phyloP scores from a whole-genome alignment of 352 stramenopile genomes.

The Globisporangium sylvaticum region DNA sequence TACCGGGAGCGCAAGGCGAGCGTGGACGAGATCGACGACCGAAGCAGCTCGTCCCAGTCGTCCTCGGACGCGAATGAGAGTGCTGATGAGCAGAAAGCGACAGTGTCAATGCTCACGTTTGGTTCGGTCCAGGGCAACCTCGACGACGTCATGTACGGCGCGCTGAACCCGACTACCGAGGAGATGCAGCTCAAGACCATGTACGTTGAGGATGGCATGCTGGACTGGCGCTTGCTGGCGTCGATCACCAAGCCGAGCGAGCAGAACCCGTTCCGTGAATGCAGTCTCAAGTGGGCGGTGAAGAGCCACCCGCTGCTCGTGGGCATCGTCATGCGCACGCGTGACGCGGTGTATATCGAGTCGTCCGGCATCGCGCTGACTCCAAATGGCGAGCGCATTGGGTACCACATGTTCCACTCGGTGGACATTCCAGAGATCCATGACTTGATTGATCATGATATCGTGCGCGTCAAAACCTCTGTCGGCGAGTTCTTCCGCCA shows the following conservation, averaged over 20 bases:
- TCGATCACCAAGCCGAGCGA: background rate
- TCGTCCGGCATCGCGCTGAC: background rate
- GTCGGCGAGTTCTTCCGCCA: constrained; percentile 1
- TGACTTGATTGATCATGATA: background rate
- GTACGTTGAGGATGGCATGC: constrained; percentile 43
- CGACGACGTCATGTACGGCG: constrained; percentile 45
- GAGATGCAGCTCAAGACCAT: constrained; percentile 47
- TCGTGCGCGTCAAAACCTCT: background rate
- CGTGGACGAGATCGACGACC: too few species aligned
- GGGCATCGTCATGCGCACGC: background rate
- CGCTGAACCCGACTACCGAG: constrained; percentile 28
- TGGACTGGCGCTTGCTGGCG: constrained; percentile 27
- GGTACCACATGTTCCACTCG: background rate
- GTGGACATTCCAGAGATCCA: background rate
- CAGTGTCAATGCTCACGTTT: too few species aligned
- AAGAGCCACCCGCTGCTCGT: background rate
- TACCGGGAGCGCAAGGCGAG: background rate
- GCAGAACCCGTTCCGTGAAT: background rate
- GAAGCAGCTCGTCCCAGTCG: too few species aligned
- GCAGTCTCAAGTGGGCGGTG: background rate
- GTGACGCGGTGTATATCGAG: background rate
- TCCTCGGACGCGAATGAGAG: too few species aligned
- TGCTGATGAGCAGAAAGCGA: too few species aligned
- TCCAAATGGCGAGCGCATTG: background rate
- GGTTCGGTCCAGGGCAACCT: constrained; percentile 25